Evolutionary conservation across 768 basidiomycete genomes (phyloP).

Genomic region (Lactarius sp.): DNA sequence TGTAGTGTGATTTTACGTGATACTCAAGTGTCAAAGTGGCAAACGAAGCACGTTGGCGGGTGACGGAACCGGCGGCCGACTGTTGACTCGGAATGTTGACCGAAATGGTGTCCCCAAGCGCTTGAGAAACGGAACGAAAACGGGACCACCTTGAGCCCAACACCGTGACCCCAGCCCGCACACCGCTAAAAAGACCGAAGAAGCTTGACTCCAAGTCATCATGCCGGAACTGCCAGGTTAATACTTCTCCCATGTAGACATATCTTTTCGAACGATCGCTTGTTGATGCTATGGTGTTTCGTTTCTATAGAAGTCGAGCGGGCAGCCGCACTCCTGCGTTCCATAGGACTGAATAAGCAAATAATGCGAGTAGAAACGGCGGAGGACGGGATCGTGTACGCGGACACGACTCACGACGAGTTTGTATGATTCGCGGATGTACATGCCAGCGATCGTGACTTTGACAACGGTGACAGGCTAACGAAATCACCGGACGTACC

Average conservation of each 20-base stretch:
- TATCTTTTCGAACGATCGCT: background rate
- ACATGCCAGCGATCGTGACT: background rate
- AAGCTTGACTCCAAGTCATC: background rate
- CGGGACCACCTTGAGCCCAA: no score
- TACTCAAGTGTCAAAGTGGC: no score
- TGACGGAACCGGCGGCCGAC: no score
- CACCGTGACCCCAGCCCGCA: background rate
- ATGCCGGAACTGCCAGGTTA: conserved; percentile 24
- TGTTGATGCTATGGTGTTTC: background rate
- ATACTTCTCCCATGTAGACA: background rate
- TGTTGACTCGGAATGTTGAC: no score
- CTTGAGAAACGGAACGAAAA: no score
- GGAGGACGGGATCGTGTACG: conserved; percentile 61
- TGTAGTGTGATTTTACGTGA: no score
- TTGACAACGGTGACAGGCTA: conserved; percentile 39
- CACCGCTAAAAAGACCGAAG: background rate
- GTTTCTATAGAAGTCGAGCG: conserved; percentile 57
- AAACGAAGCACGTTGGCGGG: no score
- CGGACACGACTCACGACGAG: conserved; percentile 47
- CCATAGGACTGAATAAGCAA: conserved; percentile 46
- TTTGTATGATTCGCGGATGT: conserved; percentile 48
- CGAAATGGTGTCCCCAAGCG: no score
- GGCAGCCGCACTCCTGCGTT: conserved; percentile 52
- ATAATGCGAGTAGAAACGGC: conserved; percentile 53
- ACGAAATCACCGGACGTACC: conserved; percentile 47